Percentiles rank a stretch among this genome's conserved stretches.
These are phyloP conservation scores for Phylloporus sp. DNA, from an alignment of 768 basidiomycete species.

Conservation along the genomic window DNA sequence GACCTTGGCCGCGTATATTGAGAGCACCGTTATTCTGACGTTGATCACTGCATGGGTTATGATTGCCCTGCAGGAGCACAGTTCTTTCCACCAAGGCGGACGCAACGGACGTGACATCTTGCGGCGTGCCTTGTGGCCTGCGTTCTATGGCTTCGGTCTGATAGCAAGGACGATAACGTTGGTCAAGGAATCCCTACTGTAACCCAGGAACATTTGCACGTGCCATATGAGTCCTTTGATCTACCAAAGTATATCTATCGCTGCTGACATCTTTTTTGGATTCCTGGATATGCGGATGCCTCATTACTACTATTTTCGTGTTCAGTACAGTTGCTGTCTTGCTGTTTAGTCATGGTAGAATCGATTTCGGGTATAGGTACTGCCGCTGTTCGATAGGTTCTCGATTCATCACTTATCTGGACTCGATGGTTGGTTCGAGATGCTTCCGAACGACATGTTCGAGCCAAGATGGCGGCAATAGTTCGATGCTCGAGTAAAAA, in stretches of 20 bases:
- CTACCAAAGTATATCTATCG: not conserved
- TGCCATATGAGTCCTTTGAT: not conserved
- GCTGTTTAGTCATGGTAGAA: not conserved
- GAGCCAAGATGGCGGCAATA: no score
- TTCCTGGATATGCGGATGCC: not conserved
- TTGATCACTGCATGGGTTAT: constrained; percentile 52
- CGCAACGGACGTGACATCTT: not conserved
- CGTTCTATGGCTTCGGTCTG: not conserved
- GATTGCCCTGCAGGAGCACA: constrained; percentile 42
- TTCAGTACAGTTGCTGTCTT: not conserved
- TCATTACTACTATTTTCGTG: not conserved
- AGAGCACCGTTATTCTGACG: constrained; percentile 46
- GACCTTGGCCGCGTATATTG: constrained; percentile 37
- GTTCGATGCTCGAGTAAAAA: no score
- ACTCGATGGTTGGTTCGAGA: not conserved
- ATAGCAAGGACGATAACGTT: not conserved
- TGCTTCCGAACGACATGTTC: no score
- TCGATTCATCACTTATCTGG: not conserved
- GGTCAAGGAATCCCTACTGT: not conserved
- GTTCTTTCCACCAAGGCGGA: constrained; percentile 17
- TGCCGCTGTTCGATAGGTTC: not conserved
- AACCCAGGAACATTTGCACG: not conserved
- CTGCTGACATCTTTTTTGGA: constrained; percentile 1
- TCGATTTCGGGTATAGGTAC: no score
- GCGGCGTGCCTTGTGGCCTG: constrained; percentile 21